Evolutionary conservation across 768 basidiomycete genomes (phyloP).

Genomic region (Phanerochaete sordida): DNA sequence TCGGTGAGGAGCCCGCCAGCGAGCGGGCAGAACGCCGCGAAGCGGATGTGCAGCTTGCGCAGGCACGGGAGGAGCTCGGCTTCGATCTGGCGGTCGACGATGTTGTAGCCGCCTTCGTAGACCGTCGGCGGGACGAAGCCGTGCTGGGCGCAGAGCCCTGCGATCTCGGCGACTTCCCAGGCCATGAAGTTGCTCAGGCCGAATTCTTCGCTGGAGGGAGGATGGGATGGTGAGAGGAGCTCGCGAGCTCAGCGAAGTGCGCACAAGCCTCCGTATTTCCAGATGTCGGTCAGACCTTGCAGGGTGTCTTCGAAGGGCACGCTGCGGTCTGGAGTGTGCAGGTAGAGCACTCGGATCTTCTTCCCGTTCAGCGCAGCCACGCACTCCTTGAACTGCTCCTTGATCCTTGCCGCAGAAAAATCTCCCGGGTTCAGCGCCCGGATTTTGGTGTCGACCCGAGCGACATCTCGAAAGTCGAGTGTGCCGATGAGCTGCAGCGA

Average conservation of each 20-base stretch:
- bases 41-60: conserved; percentile 52
- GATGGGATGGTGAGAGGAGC: not conserved
- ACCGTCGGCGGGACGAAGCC: conserved; percentile 52
- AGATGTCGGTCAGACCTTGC: conserved; percentile 34
- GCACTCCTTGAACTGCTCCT: conserved; percentile 45
- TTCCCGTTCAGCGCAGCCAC: conserved; percentile 41
- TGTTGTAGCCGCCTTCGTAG: conserved; percentile 53
- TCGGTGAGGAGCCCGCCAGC: conserved; percentile 60
- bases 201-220: conserved; percentile 42
- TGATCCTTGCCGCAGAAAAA: conserved; percentile 37
- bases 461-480: not conserved
- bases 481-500: not conserved
- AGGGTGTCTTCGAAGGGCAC: conserved; percentile 55
- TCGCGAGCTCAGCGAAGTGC: conserved; percentile 10
- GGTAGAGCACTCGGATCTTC: conserved; percentile 49
- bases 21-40: conserved; percentile 56
- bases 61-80: conserved; percentile 52
- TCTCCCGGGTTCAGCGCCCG: conserved; percentile 39
- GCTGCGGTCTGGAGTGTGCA: conserved; percentile 57
- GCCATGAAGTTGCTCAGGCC: conserved; percentile 59
- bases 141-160: conserved; percentile 51
- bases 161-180: conserved; percentile 63
- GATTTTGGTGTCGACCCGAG: conserved; percentile 28
- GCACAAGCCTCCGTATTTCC: conserved; percentile 56
- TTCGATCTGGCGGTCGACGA: conserved; percentile 45